phyloP scores from a whole-genome alignment of 164 flowering plant genomes.

The Vitis labrusca region DNA sequence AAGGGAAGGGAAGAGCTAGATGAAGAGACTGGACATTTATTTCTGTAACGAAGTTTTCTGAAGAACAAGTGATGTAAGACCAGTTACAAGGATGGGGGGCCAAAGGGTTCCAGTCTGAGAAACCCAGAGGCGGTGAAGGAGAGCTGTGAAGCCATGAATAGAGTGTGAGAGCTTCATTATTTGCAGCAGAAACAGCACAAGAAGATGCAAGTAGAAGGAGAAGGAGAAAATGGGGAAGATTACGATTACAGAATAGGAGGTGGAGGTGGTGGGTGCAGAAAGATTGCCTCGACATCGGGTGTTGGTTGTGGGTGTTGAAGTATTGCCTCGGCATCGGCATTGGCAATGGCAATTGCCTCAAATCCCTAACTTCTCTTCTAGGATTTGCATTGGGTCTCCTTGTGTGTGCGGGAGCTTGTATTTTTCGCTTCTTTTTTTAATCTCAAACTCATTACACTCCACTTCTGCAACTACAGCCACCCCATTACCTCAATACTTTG shows the following conservation, averaged over 20 bases:
- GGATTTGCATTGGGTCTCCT: constrained; percentile 74
- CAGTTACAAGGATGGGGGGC: constrained; percentile 64
- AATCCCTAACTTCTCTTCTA: constrained; percentile 50
- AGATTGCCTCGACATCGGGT: constrained; percentile 37
- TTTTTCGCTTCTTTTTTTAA: constrained; percentile 16
- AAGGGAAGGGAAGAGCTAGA: constrained; percentile 41
- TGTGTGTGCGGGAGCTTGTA: too few species aligned
- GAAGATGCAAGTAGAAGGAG: constrained; percentile 6
- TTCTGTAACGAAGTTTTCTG: constrained; percentile 35
- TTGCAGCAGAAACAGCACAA: constrained; percentile 14
- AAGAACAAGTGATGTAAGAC: constrained; percentile 51
- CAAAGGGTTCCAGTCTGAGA: constrained; percentile 42
- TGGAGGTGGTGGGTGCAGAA: constrained; percentile 3
- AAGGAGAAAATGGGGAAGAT: constrained; percentile 8
- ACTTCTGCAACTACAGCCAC: constrained; percentile 3
- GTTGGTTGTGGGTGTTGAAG: constrained; percentile 15
- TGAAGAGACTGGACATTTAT: constrained; percentile 44
- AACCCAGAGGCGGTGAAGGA: constrained; percentile 16
- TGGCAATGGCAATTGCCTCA: constrained; percentile 44
- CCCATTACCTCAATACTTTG: constrained; percentile 7
- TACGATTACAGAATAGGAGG: background rate
- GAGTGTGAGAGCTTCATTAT: constrained; percentile 41
- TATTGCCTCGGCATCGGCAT: constrained; percentile 46
- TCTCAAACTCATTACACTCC: constrained; percentile 7
- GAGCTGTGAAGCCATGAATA: constrained; percentile 51